Evolutionary conservation across 1,284 basidiomycete genomes (phyloP).

Genomic region (Pulveroboletus sp.): DNA sequence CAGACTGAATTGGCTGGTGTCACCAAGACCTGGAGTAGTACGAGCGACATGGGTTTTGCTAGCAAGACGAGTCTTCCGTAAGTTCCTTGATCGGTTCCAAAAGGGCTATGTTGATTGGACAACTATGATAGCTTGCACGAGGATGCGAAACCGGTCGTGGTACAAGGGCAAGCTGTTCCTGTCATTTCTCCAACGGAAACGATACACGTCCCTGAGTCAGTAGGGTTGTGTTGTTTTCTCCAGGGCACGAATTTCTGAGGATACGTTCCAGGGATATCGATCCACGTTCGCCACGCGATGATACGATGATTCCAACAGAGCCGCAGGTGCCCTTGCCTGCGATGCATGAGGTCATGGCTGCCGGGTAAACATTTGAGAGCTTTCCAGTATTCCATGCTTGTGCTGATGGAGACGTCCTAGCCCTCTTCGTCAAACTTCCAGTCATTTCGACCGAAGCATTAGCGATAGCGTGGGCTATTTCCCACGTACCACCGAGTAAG

Average conservation of each 20-base stretch:
- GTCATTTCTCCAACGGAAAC: conserved; percentile 33
- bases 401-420: conserved; percentile 14
- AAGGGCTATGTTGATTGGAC: neutral
- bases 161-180: conserved; percentile 12
- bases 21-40: conserved; percentile 36
- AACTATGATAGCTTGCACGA: conserved; percentile 30
- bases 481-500: conserved; percentile 25
- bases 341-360: conserved; percentile 40
- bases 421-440: conserved; percentile 24
- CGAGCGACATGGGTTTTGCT: conserved; percentile 27
- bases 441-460: conserved; percentile 27
- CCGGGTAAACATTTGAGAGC: conserved; percentile 28
- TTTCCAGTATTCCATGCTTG: neutral
- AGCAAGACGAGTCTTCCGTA: conserved; percentile 22
- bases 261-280: conserved; percentile 28
- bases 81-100: conserved; percentile 8
- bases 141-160: conserved; percentile 34
- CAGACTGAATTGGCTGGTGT: conserved; percentile 35
- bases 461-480: conserved; percentile 22
- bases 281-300: conserved; percentile 39
- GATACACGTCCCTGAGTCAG: conserved; percentile 30
- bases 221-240: conserved; percentile 8
- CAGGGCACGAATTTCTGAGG: neutral
- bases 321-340: conserved; percentile 41
- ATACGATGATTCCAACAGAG: conserved; percentile 28